Conservation (phyloP, 257 asterid species). For the Solanum etuberosum region DNA sequence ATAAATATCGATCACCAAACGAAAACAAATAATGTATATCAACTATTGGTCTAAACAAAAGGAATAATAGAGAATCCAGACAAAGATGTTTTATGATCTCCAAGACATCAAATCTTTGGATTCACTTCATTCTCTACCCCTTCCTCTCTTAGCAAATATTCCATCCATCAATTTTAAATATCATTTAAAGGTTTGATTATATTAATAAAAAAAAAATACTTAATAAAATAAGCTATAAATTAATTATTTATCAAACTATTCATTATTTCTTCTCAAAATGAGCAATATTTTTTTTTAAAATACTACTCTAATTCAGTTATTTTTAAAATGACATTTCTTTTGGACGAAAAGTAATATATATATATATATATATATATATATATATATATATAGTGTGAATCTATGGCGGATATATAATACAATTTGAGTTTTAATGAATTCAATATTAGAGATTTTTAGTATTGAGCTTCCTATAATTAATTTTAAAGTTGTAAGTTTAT, state of each 20-base stretch:
- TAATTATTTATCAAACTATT: neutral
- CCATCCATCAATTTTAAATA: neutral
- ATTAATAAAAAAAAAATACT: neutral
- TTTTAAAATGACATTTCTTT: no score
- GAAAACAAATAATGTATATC: neutral
- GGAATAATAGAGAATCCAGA: neutral
- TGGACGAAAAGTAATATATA: neutral
- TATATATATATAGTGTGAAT: neutral
- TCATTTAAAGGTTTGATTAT: neutral
- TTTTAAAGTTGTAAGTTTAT: neutral
- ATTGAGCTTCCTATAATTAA: fast-evolving
- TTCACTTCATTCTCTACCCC: neutral
- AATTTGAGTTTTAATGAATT: no score
- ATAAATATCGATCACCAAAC: neutral
- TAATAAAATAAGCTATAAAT: neutral
- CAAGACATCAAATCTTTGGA: neutral
- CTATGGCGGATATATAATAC: no score
- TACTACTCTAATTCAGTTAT: no score
- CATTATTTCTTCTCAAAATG: neutral
- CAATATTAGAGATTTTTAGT: neutral
- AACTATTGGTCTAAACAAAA: neutral
- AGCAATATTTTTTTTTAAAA: neutral
- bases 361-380: no score
- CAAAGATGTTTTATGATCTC: neutral
- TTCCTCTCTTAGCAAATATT: neutral